Conservation (phyloP, 805 yeast genomes). For the Pichia kluyveri region DNA sequence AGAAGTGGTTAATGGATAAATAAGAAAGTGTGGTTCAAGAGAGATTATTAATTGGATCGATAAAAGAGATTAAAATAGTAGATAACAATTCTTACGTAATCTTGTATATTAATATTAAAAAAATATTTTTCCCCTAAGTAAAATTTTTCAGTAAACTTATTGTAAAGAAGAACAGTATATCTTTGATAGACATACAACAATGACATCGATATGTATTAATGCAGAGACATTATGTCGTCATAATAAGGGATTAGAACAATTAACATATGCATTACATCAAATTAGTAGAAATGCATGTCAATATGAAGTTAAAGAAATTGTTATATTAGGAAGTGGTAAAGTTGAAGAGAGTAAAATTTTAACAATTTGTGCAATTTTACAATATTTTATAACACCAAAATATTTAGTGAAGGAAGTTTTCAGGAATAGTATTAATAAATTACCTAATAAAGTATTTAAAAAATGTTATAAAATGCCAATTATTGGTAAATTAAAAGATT, state of each 20-base stretch:
- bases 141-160: no score
- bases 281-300: neutral
- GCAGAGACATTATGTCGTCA: neutral
- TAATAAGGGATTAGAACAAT: neutral
- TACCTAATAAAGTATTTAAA: conserved; percentile 32
- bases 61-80: no score
- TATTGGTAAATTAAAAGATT: conserved; percentile 20
- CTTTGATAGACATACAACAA: neutral
- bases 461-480: conserved; percentile 62
- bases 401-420: conserved; percentile 30
- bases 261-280: neutral
- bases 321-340: neutral
- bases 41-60: no score
- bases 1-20: neutral
- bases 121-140: no score
- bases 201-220: neutral
- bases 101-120: no score
- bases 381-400: conserved; percentile 10
- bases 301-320: neutral
- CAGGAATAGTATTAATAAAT: conserved; percentile 28
- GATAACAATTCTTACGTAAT: no score
- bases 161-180: neutral
- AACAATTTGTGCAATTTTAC: conserved; percentile 3
- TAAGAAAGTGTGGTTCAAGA: no score
- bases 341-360: neutral